phyloP scores from a whole-genome alignment of 2,329 filamentous ascomycete genomes.

The Fusarium sulawesiense region DNA sequence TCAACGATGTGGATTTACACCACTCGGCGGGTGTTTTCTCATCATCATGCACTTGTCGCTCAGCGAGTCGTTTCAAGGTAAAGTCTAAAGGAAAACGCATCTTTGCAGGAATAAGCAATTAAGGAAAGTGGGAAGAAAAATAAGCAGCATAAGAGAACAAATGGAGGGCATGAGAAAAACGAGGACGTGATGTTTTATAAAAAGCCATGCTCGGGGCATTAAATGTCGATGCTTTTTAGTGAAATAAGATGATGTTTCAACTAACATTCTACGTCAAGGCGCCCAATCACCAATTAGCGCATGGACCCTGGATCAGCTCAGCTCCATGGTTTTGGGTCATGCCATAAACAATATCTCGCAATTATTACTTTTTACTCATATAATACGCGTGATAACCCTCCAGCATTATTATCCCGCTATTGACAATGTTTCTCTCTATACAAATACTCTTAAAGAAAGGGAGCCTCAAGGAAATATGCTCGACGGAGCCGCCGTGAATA shows the following conservation, averaged over 20 bases:
- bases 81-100: slow-evolving; percentile 4
- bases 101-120: neutral
- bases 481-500: neutral
- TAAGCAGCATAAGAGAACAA: neutral
- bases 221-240: slow-evolving; percentile 7
- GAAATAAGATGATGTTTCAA: slow-evolving; percentile 18
- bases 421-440: fast-evolving
- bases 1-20: neutral
- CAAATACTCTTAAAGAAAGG: too few relatives aligned
- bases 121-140: neutral
- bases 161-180: neutral
- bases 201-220: neutral
- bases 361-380: neutral
- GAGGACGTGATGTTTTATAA: neutral
- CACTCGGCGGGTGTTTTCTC: neutral
- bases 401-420: neutral
- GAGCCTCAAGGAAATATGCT: neutral
- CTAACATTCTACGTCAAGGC: neutral
- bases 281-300: neutral
- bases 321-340: neutral
- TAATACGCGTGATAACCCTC: neutral
- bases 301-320: neutral
- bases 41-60: neutral
- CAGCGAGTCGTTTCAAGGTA: neutral
- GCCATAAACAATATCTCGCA: neutral